Base-by-base conservation (phyloP, 306 rosid genomes). In the Cucurbita moschata region DNA sequence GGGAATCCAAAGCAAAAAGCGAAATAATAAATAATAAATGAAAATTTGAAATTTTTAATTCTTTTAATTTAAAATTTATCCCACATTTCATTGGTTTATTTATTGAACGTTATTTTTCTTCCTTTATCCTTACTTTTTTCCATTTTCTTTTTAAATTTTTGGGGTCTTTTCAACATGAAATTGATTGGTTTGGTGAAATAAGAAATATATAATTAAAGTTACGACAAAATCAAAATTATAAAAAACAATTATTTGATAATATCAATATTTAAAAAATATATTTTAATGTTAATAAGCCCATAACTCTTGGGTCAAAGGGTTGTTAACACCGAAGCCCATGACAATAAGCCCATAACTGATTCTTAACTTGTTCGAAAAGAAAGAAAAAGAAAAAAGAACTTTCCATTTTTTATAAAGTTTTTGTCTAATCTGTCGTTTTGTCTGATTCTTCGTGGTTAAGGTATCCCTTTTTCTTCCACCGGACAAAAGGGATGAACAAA, bases 381-480 rank as follows among this genome's bases (percentile, higher is more conserved):
- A 11, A 47, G 12, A 10, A 47, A 10, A 10, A 47, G 1, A 11
- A 47, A 10, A 47, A 30, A 35, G 3, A 12, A 50, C 5, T 35
- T 30, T 43, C 12, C 49, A 44, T 44, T 44, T 44, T 8, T 26
- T 1, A 55, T 19, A 43, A 55, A 40, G 46, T 62, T n/a, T 52
- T 73, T 5, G 53, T 74, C 54, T 19, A 74, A 59, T 74, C 65
- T 74, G 69, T 52, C 62, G 49, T 71, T 54, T 71, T 55, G 35
- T 51, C 55, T 10, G 62, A 75, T 75, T 39, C 78, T 75, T 75
- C 62, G 23, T 38, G 39, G 69, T 50, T 63, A 75, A 75, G 78
- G 15, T 38, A 15, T 61, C 12, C 6, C 11, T 4, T 8, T 19
- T 19, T 19, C 21, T 19, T 19, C 21, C 21, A 19, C 21, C 21